Conservation (phyloP, 345 rosid species). For the Citrus trifoliata region DNA sequence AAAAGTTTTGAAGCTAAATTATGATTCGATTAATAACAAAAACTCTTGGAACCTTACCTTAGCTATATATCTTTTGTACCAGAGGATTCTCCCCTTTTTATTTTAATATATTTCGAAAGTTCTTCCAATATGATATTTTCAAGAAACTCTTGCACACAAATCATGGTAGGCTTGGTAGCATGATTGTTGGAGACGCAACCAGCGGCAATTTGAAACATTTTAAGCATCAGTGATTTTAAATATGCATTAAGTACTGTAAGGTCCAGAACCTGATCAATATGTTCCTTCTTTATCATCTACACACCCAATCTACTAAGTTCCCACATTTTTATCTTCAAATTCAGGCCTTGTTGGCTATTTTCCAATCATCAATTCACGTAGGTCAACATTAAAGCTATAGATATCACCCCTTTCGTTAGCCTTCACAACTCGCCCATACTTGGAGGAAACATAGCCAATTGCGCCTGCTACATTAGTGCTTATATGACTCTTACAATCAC, state of each 20-base stretch:
- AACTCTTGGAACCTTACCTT: conserved; percentile 2
- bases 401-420: conserved; percentile 80
- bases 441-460: conserved; percentile 84
- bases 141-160: conserved; percentile 47
- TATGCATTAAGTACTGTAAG: conserved; percentile 35
- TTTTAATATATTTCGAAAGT: too few relatives aligned
- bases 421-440: conserved; percentile 80
- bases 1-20: too few relatives aligned
- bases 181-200: conserved; percentile 66
- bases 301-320: conserved; percentile 75
- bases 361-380: conserved; percentile 77
- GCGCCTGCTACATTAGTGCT: conserved; percentile 86
- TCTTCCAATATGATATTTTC: conserved; percentile 32
- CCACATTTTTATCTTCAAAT: conserved; percentile 86
- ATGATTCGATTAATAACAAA: too few relatives aligned
- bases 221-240: conserved; percentile 56
- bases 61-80: neutral
- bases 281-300: conserved; percentile 26
- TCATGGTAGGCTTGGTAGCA: conserved; percentile 64
- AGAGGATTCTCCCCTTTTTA: too few relatives aligned
- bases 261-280: conserved; percentile 54
- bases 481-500: conserved; percentile 87
- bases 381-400: conserved; percentile 78
- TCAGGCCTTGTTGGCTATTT: conserved; percentile 92
- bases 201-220: conserved; percentile 45